phyloP scores from a whole-genome alignment of 257 asterid genomes.

The Prunella vulgaris region DNA sequence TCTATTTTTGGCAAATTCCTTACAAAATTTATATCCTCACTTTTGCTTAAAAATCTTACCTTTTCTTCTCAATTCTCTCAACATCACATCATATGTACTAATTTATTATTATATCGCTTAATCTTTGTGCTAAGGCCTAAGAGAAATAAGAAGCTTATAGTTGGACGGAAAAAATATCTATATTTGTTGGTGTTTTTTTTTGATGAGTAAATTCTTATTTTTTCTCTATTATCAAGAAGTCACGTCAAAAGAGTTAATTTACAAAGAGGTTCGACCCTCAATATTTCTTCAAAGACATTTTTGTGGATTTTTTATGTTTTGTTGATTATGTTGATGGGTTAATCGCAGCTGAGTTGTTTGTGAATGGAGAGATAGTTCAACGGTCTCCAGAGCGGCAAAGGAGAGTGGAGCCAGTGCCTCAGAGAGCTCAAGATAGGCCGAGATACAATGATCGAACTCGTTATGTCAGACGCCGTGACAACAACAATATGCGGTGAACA shows the following conservation, averaged over 20 bases:
- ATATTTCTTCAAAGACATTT: background rate
- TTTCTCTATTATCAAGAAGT: background rate
- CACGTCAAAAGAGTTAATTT: background rate
- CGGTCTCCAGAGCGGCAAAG: slow-evolving; percentile 95
- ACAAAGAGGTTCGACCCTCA: too few relatives aligned
- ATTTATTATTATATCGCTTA: too few relatives aligned
- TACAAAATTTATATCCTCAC: too few relatives aligned
- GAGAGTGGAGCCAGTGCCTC: slow-evolving; percentile 94
- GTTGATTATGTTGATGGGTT: too few relatives aligned
- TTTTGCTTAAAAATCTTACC: too few relatives aligned
- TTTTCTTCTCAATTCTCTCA: too few relatives aligned
- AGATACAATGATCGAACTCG: slow-evolving; percentile 94
- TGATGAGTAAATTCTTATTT: background rate
- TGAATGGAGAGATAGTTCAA: slow-evolving; percentile 87
- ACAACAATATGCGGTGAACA: slow-evolving; percentile 38
- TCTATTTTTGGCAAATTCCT: too few relatives aligned
- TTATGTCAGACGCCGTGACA: slow-evolving; percentile 72
- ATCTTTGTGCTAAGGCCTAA: too few relatives aligned
- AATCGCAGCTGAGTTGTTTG: slow-evolving; percentile 78
- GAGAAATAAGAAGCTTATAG: too few relatives aligned
- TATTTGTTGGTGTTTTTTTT: too few relatives aligned
- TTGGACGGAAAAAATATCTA: too few relatives aligned
- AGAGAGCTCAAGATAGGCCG: slow-evolving; percentile 85
- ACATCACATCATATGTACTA: too few relatives aligned
- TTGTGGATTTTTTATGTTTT: background rate